Evolutionary conservation across 116 monocot genomes (phyloP).

Genomic region (Cymodocea nodosa): DNA sequence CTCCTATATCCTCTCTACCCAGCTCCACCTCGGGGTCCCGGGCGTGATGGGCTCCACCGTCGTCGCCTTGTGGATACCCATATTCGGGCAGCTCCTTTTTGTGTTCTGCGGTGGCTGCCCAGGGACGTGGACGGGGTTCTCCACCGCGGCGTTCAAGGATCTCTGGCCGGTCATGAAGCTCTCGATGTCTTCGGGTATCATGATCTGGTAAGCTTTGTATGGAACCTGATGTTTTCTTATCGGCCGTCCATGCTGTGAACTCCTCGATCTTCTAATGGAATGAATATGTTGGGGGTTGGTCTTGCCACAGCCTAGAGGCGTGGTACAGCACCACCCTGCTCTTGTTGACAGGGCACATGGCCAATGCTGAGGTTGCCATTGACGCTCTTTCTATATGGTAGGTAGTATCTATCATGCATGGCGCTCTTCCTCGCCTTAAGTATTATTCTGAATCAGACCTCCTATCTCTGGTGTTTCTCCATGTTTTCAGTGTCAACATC

Average conservation of each 20-base stretch:
- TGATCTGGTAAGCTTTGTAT: conserved; percentile 38
- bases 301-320: conserved; percentile 38
- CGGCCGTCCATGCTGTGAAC: too few relatives aligned
- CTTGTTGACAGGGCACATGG: conserved; percentile 51
- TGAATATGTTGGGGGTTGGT: too few relatives aligned
- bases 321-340: conserved; percentile 81
- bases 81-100: conserved; percentile 27
- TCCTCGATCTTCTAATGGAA: too few relatives aligned
- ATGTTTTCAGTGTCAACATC: conserved; percentile 25
- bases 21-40: conserved; percentile 18
- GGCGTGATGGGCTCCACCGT: conserved; percentile 32
- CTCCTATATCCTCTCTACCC: conserved; percentile 24
- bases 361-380: conserved; percentile 48
- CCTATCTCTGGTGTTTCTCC: neutral
- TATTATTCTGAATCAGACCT: neutral
- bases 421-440: too few relatives aligned
- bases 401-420: neutral
- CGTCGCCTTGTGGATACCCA: conserved; percentile 28
- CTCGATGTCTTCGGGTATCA: conserved; percentile 50
- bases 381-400: conserved; percentile 81
- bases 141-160: conserved; percentile 21
- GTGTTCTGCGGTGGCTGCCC: conserved; percentile 46
- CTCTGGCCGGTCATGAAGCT: conserved; percentile 39
- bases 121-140: conserved; percentile 45
- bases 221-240: too few relatives aligned